These are phyloP conservation scores for Hypoxylon sp. DNA, from an alignment of 2,329 filamentous ascomycete genomes.

Conservation along the genomic window DNA sequence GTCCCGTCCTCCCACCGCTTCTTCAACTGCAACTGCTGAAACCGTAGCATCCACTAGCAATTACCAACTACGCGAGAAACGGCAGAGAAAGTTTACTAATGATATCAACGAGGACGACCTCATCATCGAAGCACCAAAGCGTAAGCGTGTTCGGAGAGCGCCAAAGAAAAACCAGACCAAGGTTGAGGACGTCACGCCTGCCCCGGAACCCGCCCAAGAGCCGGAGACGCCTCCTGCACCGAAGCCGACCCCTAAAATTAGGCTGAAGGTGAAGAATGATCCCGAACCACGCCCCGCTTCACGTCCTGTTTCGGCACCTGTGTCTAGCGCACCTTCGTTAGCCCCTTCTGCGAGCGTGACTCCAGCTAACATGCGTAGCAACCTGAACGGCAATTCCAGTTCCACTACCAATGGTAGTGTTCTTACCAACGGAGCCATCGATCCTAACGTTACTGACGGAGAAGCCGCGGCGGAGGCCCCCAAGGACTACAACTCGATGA, in stretches of 20 bases:
- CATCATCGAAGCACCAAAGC: slow-evolving; percentile 48
- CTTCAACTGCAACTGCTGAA: slow-evolving; percentile 65
- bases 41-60: slow-evolving; percentile 67
- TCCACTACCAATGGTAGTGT: slow-evolving; percentile 30
- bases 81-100: slow-evolving; percentile 68
- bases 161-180: slow-evolving; percentile 51
- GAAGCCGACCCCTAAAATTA: slow-evolving; percentile 53
- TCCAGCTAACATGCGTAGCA: slow-evolving; percentile 18
- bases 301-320: slow-evolving; percentile 33
- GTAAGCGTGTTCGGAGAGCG: slow-evolving; percentile 50
- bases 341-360: slow-evolving; percentile 37
- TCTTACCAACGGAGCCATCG: slow-evolving; percentile 49
- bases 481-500: slow-evolving; percentile 73
- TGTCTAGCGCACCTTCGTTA: slow-evolving; percentile 44
- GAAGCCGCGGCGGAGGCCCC: slow-evolving; percentile 50
- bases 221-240: slow-evolving; percentile 29
- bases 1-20: slow-evolving; percentile 67
- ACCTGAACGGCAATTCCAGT: slow-evolving; percentile 20
- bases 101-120: slow-evolving; percentile 62
- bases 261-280: slow-evolving; percentile 54
- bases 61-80: slow-evolving; percentile 68
- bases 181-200: slow-evolving; percentile 43
- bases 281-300: slow-evolving; percentile 25
- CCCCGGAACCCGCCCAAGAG: slow-evolving; percentile 31
- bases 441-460: slow-evolving; percentile 46